Evolutionary conservation across 2,329 filamentous ascomycete genomes (phyloP).

Genomic region (Hypomyces perniciosus): DNA sequence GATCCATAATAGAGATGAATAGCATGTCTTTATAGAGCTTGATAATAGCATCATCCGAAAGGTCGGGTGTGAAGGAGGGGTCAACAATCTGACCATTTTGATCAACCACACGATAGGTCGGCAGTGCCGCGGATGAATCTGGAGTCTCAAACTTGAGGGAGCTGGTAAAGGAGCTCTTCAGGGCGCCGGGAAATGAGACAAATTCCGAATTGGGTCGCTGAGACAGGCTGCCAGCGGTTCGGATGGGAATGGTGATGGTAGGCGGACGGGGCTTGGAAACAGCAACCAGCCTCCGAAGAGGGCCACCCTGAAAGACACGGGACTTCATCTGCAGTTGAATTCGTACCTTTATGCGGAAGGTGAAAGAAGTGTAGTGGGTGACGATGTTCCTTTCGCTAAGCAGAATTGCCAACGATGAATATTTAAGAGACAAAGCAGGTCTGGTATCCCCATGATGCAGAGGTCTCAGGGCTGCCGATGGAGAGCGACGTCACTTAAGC

Average conservation of each 20-base stretch:
- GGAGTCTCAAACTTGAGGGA: slow-evolving; percentile 72
- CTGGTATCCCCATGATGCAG: slow-evolving; percentile 1
- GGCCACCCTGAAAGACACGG: slow-evolving; percentile 1
- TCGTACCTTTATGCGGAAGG: not conserved
- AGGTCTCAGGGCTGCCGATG: slow-evolving; percentile 6
- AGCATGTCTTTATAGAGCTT: slow-evolving; percentile 62
- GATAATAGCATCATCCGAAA: slow-evolving; percentile 56
- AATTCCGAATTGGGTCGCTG: slow-evolving; percentile 50
- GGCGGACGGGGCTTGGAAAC: slow-evolving; percentile 1
- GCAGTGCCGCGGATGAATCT: slow-evolving; percentile 65
- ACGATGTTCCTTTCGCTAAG: not conserved
- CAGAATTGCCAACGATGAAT: not conserved
- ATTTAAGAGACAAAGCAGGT: slow-evolving; percentile 2
- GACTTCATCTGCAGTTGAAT: slow-evolving; percentile 6
- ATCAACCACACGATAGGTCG: slow-evolving; percentile 88
- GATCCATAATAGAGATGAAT: slow-evolving; percentile 76
- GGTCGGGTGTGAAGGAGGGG: slow-evolving; percentile 59
- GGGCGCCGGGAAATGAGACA: slow-evolving; percentile 82
- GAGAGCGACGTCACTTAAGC: slow-evolving; percentile 26
- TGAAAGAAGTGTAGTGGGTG: not conserved
- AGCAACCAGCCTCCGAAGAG: slow-evolving; percentile 4
- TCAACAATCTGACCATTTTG: slow-evolving; percentile 83
- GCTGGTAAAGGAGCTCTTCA: slow-evolving; percentile 88
- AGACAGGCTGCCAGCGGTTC: slow-evolving; percentile 45
- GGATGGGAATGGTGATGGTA: slow-evolving; percentile 16